These are phyloP conservation scores for Thyridium curvatum DNA, from an alignment of 2,329 filamentous ascomycete species.

Conservation along the genomic window DNA sequence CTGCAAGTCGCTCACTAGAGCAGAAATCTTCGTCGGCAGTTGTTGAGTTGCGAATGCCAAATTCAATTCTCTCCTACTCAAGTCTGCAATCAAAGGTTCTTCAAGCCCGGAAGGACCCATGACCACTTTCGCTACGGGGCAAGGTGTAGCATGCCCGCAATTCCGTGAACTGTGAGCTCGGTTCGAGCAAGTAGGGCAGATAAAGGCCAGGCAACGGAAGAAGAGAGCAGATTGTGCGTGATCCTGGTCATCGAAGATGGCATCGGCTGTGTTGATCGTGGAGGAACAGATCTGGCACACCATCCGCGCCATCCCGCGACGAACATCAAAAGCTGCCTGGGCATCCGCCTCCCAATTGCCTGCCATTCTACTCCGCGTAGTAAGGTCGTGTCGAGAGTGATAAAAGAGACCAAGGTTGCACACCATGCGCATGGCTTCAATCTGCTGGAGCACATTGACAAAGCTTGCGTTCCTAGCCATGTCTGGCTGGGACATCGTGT, in stretches of 20 bases:
- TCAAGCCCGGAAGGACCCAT: constrained; percentile 14
- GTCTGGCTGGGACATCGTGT: too few species aligned
- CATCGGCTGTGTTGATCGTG: constrained; percentile 13
- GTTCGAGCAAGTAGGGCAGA: constrained; percentile 21
- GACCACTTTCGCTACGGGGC: constrained; percentile 16
- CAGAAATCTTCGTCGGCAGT: constrained; percentile 21
- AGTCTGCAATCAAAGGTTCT: constrained; percentile 2
- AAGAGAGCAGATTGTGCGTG: constrained; percentile 13
- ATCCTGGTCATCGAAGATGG: constrained; percentile 9
- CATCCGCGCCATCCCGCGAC: constrained; percentile 16
- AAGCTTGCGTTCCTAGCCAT: constrained; percentile 13
- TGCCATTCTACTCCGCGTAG: background rate
- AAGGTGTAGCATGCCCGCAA: constrained; percentile 19
- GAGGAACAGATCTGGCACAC: constrained; percentile 21
- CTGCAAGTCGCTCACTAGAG: constrained; percentile 23
- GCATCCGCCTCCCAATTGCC: constrained; percentile 16
- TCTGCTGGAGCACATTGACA: constrained; percentile 35
- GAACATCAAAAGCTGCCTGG: constrained; percentile 26
- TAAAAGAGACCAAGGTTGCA: constrained; percentile 40
- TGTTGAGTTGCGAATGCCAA: too few species aligned
- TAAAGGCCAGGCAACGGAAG: constrained; percentile 23
- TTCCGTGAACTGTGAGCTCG: background rate
- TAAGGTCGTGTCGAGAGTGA: constrained; percentile 16
- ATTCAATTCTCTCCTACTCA: background rate
- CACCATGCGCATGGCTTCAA: constrained; percentile 36